Percentiles rank a stretch among this genome's conserved stretches.
phyloP scores from a whole-genome alignment of 495 filamentous ascomycete species.

The Hypoxylon subgilvum region DNA sequence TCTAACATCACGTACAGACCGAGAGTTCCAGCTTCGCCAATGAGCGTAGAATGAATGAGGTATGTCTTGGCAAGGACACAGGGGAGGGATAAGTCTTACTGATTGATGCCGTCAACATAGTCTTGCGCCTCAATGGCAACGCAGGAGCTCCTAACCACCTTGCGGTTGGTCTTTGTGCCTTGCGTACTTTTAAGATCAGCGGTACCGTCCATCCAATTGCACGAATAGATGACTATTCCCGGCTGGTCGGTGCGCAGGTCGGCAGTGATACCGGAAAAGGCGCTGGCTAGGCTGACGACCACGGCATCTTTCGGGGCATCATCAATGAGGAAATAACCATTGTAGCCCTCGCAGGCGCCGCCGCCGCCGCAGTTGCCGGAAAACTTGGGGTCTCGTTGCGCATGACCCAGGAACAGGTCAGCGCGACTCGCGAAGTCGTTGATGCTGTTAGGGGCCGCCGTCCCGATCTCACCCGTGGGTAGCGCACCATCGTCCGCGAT shows the following conservation, averaged over 20 bases:
- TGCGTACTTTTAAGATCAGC: conserved; percentile 65
- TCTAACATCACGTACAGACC: not conserved
- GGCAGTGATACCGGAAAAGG: conserved; percentile 69
- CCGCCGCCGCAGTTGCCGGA: conserved; percentile 68
- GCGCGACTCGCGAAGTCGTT: conserved; percentile 73
- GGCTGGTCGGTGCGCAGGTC: conserved; percentile 74
- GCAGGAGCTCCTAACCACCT: conserved; percentile 63
- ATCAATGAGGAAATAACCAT: conserved; percentile 77
- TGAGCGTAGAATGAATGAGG: not conserved
- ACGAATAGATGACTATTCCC: conserved; percentile 74
- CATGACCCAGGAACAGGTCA: conserved; percentile 67
- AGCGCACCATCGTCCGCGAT: conserved; percentile 71
- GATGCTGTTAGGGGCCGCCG: conserved; percentile 61
- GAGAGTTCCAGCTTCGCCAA: not conserved
- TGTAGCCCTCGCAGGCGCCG: conserved; percentile 75
- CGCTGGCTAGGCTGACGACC: conserved; percentile 63
- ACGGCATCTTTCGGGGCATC: conserved; percentile 63
- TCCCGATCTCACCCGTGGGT: conserved; percentile 72
- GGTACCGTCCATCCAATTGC: conserved; percentile 72
- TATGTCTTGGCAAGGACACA: not conserved
- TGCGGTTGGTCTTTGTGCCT: conserved; percentile 56
- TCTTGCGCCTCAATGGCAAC: conserved; percentile 68
- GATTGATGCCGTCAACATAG: conserved; percentile 80
- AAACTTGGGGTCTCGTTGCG: conserved; percentile 62
- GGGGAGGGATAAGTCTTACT: conserved; percentile 50